Evolutionary conservation across 2,329 filamentous ascomycete species (phyloP).

Genomic region (Colletotrichum sp.): DNA sequence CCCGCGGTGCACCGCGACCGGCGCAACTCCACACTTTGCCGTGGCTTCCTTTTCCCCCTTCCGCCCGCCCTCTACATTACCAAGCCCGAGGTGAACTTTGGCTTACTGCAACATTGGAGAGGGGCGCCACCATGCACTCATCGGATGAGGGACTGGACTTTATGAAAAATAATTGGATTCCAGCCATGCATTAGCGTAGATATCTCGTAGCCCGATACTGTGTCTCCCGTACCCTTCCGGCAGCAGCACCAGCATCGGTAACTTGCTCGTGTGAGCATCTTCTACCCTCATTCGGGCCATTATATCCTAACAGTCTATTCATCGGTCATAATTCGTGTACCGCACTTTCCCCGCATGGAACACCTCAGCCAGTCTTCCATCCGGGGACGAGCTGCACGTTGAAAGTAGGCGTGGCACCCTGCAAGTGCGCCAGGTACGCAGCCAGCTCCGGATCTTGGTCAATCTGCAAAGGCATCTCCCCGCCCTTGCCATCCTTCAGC

Average conservation of each 20-base stretch:
- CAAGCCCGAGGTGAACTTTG: not conserved
- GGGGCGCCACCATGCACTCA: not conserved
- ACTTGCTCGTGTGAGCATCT: not conserved
- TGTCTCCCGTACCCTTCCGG: not conserved
- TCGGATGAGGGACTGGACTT: not conserved
- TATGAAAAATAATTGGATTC: not conserved
- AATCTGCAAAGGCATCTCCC: slow-evolving; percentile 68
- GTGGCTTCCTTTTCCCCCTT: not conserved
- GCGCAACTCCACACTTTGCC: slow-evolving; percentile 2
- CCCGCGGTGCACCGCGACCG: not conserved
- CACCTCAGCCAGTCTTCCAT: slow-evolving; percentile 12
- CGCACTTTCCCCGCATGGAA: not conserved
- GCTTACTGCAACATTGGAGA: not conserved
- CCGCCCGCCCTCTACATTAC: not conserved
- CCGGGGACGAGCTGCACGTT: slow-evolving; percentile 40
- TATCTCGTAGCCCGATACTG: not conserved
- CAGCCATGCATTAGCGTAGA: not conserved
- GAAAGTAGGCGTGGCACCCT: slow-evolving; percentile 49
- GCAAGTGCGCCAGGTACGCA: slow-evolving; percentile 72
- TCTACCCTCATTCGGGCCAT: not conserved
- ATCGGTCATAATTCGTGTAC: not conserved
- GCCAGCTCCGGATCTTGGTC: slow-evolving; percentile 74
- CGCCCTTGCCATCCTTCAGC: slow-evolving; percentile 62
- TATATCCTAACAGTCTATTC: not conserved
- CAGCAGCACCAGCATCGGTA: not conserved